phyloP scores from a whole-genome alignment of 805 yeast species.

The Nakazawaea pomicola region DNA sequence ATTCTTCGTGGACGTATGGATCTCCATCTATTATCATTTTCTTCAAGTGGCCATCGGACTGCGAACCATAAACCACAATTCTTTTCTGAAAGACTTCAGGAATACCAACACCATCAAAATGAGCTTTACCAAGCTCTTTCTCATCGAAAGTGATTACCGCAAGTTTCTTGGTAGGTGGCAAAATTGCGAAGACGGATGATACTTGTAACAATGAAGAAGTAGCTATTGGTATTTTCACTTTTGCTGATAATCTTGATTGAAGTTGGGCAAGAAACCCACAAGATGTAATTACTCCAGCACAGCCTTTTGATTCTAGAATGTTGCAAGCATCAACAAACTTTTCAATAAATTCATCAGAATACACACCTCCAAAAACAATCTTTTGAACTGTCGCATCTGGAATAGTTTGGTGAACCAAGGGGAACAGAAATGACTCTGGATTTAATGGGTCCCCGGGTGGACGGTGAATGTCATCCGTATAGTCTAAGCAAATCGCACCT shows the following conservation, averaged over 20 bases:
- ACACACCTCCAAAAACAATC: conserved; percentile 20
- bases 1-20: conserved; percentile 21
- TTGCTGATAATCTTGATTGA: conserved; percentile 20
- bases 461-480: conserved; percentile 28
- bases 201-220: conserved; percentile 27
- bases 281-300: conserved; percentile 28
- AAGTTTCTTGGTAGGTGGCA: conserved; percentile 20
- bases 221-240: conserved; percentile 26
- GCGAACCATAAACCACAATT: conserved; percentile 19
- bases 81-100: conserved; percentile 18
- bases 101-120: conserved; percentile 27
- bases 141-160: conserved; percentile 29
- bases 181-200: conserved; percentile 20
- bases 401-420: conserved; percentile 21
- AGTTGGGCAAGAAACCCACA: conserved; percentile 31
- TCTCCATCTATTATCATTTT: conserved; percentile 21
- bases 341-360: conserved; percentile 22
- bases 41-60: conserved; percentile 20
- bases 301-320: conserved; percentile 24
- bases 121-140: conserved; percentile 19
- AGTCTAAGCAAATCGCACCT: conserved; percentile 24
- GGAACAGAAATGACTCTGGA: conserved; percentile 21
- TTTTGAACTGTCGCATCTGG: conserved; percentile 22
- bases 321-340: conserved; percentile 23
- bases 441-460: conserved; percentile 29